Evolutionary conservation across 2,329 filamentous ascomycete species (phyloP), one percentile per base, ranked within the genome.

Genomic region (Ophiostoma perfectum): DNA sequence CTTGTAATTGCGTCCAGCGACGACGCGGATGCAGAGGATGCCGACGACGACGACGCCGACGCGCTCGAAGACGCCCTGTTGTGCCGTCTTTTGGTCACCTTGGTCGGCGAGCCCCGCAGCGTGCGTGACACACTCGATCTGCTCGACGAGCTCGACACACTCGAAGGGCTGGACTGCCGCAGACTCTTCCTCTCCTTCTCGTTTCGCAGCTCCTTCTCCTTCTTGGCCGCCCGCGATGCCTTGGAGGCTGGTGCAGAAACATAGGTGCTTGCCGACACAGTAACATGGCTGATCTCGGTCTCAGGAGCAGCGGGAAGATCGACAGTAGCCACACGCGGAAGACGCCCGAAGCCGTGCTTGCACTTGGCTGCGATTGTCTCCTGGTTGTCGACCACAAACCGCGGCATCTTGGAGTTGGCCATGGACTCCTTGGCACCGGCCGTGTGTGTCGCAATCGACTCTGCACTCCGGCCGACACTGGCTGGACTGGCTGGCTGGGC

Each of bases 281-380:
- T 55, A n/a, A 27, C 49, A 55, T 55, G 49, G 18, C 12, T 55
- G 49, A 55, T 55, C 11, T 55, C 49, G 5, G 8, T 55, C 55
- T 60, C 55, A 18, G 4, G 55, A 9, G 27, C 12, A 14, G 55
- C 27, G 2, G 58, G 38, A 2, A 63, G 58, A 7, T 42, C 58
- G 0, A 63, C 38, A 3, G 58, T 63, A 14, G 58, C 58, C 7
- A 63, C 58, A 7, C 58, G 38, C 6, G 58, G 58, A 12, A 63
- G 3, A 11, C 58, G 58, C 5, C 58, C 38, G 36, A 41, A 63
- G 38, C 58, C 58, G 36, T 63, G 36, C 39, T 63, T 41, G 58
- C 58, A 41, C 58, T 63, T 63, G 58, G 58, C 58, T 2, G 58
- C 58, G n/a, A 63, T 63, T 4, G 58, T 63, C 38, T 63, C 58